These are phyloP conservation scores for Alternaria brassicae DNA, from an alignment of 2,329 filamentous ascomycete genomes.

Conservation along the genomic window DNA sequence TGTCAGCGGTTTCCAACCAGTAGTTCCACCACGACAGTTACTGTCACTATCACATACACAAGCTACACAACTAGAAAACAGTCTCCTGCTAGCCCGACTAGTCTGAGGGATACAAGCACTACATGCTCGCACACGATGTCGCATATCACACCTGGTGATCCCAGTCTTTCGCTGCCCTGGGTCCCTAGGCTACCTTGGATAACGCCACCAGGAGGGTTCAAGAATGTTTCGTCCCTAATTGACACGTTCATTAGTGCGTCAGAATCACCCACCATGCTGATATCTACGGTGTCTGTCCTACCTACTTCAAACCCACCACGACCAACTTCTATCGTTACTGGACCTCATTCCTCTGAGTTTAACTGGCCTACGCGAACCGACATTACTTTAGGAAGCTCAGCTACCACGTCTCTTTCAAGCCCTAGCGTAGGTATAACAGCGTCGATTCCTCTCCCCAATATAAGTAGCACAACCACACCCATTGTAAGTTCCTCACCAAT, in stretches of 20 bases:
- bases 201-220: not conserved
- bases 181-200: not conserved
- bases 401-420: not conserved
- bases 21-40: not conserved
- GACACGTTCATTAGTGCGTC: not conserved
- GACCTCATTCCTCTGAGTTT: not conserved
- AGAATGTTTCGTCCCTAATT: not conserved
- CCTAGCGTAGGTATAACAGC: not conserved
- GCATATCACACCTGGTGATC: not conserved
- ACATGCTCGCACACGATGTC: slow-evolving; percentile 5
- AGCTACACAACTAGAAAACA: not conserved
- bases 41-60: slow-evolving; percentile 1
- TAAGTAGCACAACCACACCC: not conserved
- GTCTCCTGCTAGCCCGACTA: not conserved
- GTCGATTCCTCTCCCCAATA: not conserved
- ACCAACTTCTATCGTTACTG: not conserved
- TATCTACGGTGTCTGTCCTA: not conserved
- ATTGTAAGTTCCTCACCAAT: not conserved
- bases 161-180: not conserved
- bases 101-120: not conserved
- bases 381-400: not conserved
- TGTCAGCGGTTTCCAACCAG: not conserved
- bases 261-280: not conserved
- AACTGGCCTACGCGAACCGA: not conserved
- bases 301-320: not conserved